Conservation (phyloP, 352 stramenopile species). For the Phytopythium helicoides region DNA sequence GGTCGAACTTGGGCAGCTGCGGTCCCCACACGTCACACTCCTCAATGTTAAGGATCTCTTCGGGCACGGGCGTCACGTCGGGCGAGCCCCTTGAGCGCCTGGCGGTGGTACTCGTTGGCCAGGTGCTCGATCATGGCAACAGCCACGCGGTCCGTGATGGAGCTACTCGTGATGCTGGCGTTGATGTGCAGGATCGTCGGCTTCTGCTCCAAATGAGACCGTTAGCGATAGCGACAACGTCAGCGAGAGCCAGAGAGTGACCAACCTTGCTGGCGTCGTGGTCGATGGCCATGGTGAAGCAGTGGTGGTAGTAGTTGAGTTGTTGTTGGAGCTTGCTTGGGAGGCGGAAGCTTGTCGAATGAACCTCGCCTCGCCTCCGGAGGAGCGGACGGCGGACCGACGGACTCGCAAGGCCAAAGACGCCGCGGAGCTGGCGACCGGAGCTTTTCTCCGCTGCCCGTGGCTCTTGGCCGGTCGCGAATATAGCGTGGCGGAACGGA, state of each 20-base stretch:
- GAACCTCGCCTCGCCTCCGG: not conserved
- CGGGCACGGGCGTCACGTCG: slow-evolving; percentile 13
- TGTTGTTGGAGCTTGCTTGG: slow-evolving; percentile 2
- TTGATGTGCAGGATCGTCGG: slow-evolving; percentile 82
- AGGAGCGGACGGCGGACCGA: not conserved
- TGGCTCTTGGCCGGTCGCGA: too few relatives aligned
- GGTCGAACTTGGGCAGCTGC: slow-evolving; percentile 64
- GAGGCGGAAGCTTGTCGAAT: slow-evolving; percentile 6
- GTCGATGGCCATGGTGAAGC: slow-evolving; percentile 9
- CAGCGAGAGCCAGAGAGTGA: not conserved
- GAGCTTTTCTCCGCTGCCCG: too few relatives aligned
- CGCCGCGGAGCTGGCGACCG: too few relatives aligned
- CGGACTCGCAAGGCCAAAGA: not conserved
- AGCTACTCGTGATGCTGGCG: slow-evolving; percentile 69
- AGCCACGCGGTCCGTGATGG: slow-evolving; percentile 63
- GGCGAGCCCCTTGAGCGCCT: slow-evolving; percentile 26
- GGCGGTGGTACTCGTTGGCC: slow-evolving; percentile 70
- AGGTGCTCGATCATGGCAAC: slow-evolving; percentile 67
- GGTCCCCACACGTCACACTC: slow-evolving; percentile 69
- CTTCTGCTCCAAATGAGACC: slow-evolving; percentile 23
- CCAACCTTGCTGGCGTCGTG: slow-evolving; percentile 8
- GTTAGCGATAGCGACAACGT: not conserved
- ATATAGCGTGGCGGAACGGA: too few relatives aligned
- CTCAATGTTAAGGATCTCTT: slow-evolving; percentile 61
- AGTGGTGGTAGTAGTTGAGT: not conserved